Base-by-base conservation (phyloP, 345 rosid genomes). In the Erodium maritimum region DNA sequence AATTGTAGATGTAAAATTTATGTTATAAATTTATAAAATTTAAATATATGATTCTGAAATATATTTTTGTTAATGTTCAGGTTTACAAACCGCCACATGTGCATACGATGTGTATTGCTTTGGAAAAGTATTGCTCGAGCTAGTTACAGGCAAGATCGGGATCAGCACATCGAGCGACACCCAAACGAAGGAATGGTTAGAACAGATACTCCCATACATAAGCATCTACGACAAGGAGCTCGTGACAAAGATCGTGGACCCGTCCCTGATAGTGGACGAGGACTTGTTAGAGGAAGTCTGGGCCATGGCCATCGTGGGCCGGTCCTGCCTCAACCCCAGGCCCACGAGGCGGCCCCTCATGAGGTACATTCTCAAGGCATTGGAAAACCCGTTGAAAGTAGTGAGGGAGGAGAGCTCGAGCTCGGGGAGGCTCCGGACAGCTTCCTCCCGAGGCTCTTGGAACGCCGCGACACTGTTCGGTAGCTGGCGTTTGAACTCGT, bases 301-400 rank as follows among this genome's bases (percentile, higher is more conserved):
- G 99, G 97, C 99, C 10, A 90, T 94, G 95, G 96, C 97, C 4
- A 82, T 94, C 61, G 84, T 94, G 12, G 96, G 97, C 5, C 78
- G 86, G 65, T 94, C 99, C 52, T 94, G 97, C 78, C 81, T 94
- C 56, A 90, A 94, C 67, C 91, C 95, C 3, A 94, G 87, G 74
- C 95, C 95, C 55, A 72, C 90, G 1, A 82, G 86, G 75, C 80
- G 99, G 56, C 99, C 97, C 0, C 84, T 77, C 16, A 94, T 94
- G 97, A 85, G 90, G 75, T 86, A 94, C 64, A 77, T 94, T 57
- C 84, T 87, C 29, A 90, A 81, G 75, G 99, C 99, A 4, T 75
- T 94, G 67, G 99, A 94, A 70, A 94, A 90, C 37, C 97, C 96
- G 6, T 61, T 84, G 61, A 87, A 84, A 75, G 93, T 94, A 4